Evolutionary conservation across 768 basidiomycete species (phyloP).

Genomic region (Leccinum barrowsii): DNA sequence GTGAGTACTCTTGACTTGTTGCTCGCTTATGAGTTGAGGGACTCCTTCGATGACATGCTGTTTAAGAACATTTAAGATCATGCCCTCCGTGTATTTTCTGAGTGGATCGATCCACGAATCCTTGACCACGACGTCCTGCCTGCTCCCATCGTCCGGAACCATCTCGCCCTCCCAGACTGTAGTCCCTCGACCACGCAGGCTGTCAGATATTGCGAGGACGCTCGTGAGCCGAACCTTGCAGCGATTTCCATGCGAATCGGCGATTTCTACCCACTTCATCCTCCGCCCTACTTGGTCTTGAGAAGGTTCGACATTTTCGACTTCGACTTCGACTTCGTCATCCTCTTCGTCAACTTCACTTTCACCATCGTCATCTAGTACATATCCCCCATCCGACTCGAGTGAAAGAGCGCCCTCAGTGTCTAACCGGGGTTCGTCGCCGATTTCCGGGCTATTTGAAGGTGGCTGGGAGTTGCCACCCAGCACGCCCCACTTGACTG

Average conservation of each 20-base stretch:
- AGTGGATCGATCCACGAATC: not conserved
- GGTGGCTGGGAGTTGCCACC: too few relatives aligned
- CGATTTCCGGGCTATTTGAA: too few relatives aligned
- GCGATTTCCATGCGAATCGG: not conserved
- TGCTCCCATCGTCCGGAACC: not conserved
- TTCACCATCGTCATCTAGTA: too few relatives aligned
- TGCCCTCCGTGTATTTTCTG: not conserved
- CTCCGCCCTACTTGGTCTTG: not conserved
- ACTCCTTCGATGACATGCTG: not conserved
- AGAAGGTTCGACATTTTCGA: not conserved
- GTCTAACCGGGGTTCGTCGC: too few relatives aligned
- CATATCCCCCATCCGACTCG: too few relatives aligned
- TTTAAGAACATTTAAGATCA: not conserved
- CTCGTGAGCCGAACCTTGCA: not conserved
- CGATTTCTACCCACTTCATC: not conserved
- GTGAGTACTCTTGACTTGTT: not conserved
- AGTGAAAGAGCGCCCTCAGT: too few relatives aligned
- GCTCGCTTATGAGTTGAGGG: not conserved
- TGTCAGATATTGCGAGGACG: not conserved
- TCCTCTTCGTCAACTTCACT: too few relatives aligned
- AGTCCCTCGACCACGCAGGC: not conserved
- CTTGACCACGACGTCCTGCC: not conserved
- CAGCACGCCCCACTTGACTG: too few relatives aligned
- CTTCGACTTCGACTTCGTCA: too few relatives aligned
- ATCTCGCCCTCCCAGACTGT: not conserved